These are phyloP conservation scores for Ophiostoma himal-ulmi DNA, from an alignment of 2,329 filamentous ascomycete genomes.

Conservation along the genomic window DNA sequence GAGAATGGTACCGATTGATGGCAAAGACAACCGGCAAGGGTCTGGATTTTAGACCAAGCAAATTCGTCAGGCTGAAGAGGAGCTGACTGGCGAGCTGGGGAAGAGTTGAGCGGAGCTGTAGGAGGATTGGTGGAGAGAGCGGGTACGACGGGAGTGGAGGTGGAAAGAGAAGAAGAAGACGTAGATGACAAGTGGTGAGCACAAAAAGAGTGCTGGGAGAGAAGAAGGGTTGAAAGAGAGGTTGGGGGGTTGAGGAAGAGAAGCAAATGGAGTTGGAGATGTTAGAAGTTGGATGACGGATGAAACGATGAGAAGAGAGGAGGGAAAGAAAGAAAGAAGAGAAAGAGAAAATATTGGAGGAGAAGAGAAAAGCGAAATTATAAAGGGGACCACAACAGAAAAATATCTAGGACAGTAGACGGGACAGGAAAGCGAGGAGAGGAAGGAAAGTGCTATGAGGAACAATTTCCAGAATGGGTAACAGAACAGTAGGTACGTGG, in stretches of 20 bases:
- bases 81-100: neutral
- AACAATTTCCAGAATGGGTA: neutral
- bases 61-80: constrained; percentile 4
- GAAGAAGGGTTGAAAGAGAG: neutral
- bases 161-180: neutral
- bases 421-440: constrained; percentile 18
- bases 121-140: neutral
- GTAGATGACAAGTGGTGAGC: neutral
- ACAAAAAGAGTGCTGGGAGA: neutral
- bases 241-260: neutral
- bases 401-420: neutral
- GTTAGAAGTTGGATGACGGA: neutral
- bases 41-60: neutral
- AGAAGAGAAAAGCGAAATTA: neutral
- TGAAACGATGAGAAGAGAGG: neutral
- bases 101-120: neutral
- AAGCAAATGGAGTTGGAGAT: neutral
- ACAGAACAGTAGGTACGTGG: neutral
- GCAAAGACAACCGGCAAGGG: neutral
- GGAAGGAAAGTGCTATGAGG: constrained; percentile 23
- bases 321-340: neutral
- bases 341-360: neutral
- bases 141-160: constrained; percentile 10
- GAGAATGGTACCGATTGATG: neutral
- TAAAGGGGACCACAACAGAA: constrained; percentile 13